Percentiles rank a stretch among this genome's conserved stretches.
Conservation (phyloP, 1,284 basidiomycete genomes). For the Heterobasidion occidentale region DNA sequence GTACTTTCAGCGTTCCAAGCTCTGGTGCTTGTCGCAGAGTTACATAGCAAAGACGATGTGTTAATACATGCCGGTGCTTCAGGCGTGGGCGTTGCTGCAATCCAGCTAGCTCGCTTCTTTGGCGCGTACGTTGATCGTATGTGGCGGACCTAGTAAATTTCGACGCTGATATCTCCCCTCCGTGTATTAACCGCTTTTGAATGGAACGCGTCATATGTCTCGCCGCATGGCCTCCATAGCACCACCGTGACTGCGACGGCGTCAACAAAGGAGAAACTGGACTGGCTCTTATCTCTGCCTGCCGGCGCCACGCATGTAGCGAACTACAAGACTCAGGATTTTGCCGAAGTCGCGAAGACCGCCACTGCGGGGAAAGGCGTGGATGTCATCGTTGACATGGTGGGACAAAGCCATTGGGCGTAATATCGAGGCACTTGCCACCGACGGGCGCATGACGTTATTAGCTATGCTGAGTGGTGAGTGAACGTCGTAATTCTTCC, state of each 20-base stretch:
- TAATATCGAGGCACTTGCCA: slow-evolving; percentile 72
- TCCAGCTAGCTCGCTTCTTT: slow-evolving; percentile 76
- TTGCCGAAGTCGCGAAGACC: slow-evolving; percentile 59
- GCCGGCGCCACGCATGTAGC: slow-evolving; percentile 67
- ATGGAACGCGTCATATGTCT: neutral
- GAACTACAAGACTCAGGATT: slow-evolving; percentile 85
- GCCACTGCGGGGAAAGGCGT: slow-evolving; percentile 63
- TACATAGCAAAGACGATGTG: slow-evolving; percentile 69
- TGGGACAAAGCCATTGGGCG: slow-evolving; percentile 80
- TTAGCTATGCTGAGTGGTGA: slow-evolving; percentile 66
- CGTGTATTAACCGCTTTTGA: neutral
- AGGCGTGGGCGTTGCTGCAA: slow-evolving; percentile 87
- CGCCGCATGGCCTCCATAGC: slow-evolving; percentile 26
- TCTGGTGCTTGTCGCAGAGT: slow-evolving; percentile 59
- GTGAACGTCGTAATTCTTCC: slow-evolving; percentile 7
- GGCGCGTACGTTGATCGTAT: slow-evolving; percentile 52
- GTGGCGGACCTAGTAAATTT: neutral
- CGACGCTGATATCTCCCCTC: neutral
- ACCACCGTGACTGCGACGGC: slow-evolving; percentile 77
- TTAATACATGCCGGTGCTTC: slow-evolving; percentile 88
- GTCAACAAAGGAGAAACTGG: slow-evolving; percentile 79
- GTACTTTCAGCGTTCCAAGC: slow-evolving; percentile 73
- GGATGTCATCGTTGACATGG: slow-evolving; percentile 84
- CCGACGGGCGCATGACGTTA: slow-evolving; percentile 76
- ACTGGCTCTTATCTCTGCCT: slow-evolving; percentile 62